Evolutionary conservation across 176 grass and related monocot species (phyloP), one percentile per base, ranked within the genome.

Genomic region (Carex parvula): DNA sequence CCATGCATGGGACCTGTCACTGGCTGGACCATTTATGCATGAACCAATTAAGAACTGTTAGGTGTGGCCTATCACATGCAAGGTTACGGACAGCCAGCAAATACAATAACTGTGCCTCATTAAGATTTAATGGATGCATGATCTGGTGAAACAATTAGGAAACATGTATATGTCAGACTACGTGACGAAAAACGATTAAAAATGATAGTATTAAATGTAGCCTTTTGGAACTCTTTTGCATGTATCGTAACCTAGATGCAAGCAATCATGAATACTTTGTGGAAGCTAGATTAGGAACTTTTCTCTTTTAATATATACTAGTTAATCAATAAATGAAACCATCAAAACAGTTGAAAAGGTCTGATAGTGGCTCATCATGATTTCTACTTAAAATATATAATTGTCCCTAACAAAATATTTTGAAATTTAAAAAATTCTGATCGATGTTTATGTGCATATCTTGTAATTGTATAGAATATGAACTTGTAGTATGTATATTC

Each of bases 41-140:
- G 72, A 24, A 76, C 20, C 6, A 75, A 73, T 39, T 39, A 39
- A 53, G 42, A 74, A 15, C n/a, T 2, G 22, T 75, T 75, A 30
- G 46, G 71, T 75, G 70, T 54, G 44, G n/a, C 1, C 50, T 32
- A 77, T 57, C 50, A 77, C 73, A 77, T 77, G 50, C 50, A 78
- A 77, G 48, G 5, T 77, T 57, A 56, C 11, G 42, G n/a, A 73
- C 1, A 5, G 42, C 70, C 70, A 73, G 42, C 18, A 77, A 55
- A 77, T 16, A 55, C 73, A 77, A 8, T 77, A 77, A 55, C 12
- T 52, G 20, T 52, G 37, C 62, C 13, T 52, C 14, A 77, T 77
- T 74, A 50, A 14, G 44, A 53, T 20, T 78, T 57, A 33, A 78
- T 2, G 50, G 26, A 71, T 18, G 37, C 37, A 71, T 8, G 1